Base-by-base conservation (phyloP, 495 filamentous ascomycete genomes). In the Aspergillus heteromorphus region DNA sequence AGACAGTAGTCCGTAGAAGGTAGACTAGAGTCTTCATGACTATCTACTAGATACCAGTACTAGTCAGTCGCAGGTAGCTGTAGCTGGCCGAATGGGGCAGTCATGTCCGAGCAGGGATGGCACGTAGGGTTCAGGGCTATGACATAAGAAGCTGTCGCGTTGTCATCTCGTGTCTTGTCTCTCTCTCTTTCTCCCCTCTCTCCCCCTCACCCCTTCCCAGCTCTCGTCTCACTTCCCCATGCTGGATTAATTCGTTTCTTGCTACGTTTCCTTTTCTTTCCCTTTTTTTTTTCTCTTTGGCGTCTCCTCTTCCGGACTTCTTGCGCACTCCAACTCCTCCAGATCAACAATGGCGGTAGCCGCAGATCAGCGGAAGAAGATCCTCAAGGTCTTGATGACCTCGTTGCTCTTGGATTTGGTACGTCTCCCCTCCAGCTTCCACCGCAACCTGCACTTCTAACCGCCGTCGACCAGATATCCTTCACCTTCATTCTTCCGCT, bases 401-500 rank as follows among this genome's bases (percentile, higher is more conserved):
- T 88, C 86, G 14, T 65, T 90, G 29, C 71, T 89, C 4, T 72
- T 90, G 20, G 87, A 89, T 71, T 68, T 89, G 56, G 87, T 90
- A 74, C 23, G 64, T 18, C 34, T 30, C 3, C 20, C 30, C 16
- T 31, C 29, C 6, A 17, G 19, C 42, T 36, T 49, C 41, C 31
- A n/a, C 23, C 31, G 19, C 11, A 31, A 8, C 40, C 38, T 57
- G 16, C 23, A 47, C 20, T 30, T 30, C 57, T 51, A 38, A 50
- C 11, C 21, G 1, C 2, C 1, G 7, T 40, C 25, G 11, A 40
- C 13, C 55, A 90, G 87, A 86, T 90, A 58, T 91, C 88, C 30
- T 91, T 91, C 68, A 97, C 95, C n/a, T 93, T 97, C 71, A 97
- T 97, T 72, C 87, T 98, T 5, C 93, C 93, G 0, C 84, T 98